Conservation (phyloP, 2,329 filamentous ascomycete genomes). For the Alternaria sp. region DNA sequence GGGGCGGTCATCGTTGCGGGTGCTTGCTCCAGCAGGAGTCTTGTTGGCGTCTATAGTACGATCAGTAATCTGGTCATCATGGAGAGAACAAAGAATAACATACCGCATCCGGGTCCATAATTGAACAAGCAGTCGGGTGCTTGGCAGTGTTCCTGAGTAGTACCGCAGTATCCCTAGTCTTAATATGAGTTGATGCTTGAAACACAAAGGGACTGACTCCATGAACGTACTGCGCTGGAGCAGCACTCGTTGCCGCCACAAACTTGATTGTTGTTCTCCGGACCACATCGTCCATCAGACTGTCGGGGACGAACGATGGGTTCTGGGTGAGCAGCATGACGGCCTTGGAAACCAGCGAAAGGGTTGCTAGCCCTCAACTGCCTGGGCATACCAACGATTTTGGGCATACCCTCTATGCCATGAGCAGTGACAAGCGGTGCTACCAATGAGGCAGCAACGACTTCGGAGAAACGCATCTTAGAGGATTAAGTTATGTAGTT, state of each 20-base stretch:
- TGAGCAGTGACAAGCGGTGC: slow-evolving; percentile 47
- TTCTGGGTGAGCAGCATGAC: slow-evolving; percentile 26
- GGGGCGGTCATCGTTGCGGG: slow-evolving; percentile 61
- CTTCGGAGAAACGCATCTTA: slow-evolving; percentile 45
- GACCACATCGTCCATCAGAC: slow-evolving; percentile 40
- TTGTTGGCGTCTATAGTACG: slow-evolving; percentile 60
- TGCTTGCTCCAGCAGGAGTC: slow-evolving; percentile 63
- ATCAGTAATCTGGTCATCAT: slow-evolving; percentile 49
- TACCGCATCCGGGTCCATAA: slow-evolving; percentile 59
- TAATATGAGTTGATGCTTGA: neutral
- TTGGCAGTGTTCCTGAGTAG: slow-evolving; percentile 63
- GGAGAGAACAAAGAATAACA: neutral
- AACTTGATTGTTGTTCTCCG: slow-evolving; percentile 23
- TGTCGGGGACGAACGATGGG: slow-evolving; percentile 40
- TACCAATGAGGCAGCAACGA: slow-evolving; percentile 42
- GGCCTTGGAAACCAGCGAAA: slow-evolving; percentile 29
- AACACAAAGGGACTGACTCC: neutral
- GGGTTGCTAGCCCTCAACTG: slow-evolving; percentile 45
- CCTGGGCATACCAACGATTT: slow-evolving; percentile 45
- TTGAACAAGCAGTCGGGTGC: slow-evolving; percentile 69
- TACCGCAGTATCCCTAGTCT: slow-evolving; percentile 62
- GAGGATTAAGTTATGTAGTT: slow-evolving; percentile 1
- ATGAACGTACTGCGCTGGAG: slow-evolving; percentile 32
- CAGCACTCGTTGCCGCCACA: slow-evolving; percentile 49
- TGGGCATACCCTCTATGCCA: slow-evolving; percentile 40